These are phyloP conservation scores for Eucalyptus regnans DNA, from an alignment of 345 rosid species.

Conservation along the genomic window DNA sequence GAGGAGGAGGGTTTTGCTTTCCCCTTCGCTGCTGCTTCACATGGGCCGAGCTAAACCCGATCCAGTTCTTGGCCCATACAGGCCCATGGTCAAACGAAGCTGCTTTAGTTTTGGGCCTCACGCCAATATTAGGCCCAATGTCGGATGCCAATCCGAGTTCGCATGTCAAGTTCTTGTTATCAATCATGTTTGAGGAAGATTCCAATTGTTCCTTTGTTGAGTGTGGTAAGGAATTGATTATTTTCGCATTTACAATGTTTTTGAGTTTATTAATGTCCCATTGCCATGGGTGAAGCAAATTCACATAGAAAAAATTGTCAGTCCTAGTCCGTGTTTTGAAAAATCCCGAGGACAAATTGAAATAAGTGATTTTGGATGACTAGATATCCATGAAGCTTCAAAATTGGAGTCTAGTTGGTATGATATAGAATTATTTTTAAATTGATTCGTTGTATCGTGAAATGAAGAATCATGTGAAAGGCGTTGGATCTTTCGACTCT, in stretches of 20 bases:
- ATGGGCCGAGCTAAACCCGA: neutral
- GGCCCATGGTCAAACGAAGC: neutral
- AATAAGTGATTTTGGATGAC: neutral
- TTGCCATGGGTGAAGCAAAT: neutral
- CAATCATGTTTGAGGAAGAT: neutral
- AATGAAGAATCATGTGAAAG: neutral
- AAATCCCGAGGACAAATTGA: neutral
- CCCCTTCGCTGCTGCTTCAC: neutral
- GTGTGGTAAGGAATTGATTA: neutral
- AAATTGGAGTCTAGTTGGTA: neutral
- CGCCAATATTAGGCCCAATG: neutral
- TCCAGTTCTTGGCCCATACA: neutral
- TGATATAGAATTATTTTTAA: neutral
- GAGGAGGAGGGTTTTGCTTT: neutral
- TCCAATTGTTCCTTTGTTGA: neutral
- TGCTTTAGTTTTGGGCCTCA: neutral
- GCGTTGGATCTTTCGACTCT: neutral
- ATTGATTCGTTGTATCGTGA: neutral
- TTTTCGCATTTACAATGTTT: neutral
- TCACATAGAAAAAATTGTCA: accelerated
- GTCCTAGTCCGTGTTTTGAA: neutral
- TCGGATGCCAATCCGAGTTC: neutral
- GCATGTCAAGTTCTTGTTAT: neutral
- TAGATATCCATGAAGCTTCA: neutral
- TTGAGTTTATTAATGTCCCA: neutral